Conservation (phyloP, 148 eudicot genomes). For the Vaccinium vitisidaea region DNA sequence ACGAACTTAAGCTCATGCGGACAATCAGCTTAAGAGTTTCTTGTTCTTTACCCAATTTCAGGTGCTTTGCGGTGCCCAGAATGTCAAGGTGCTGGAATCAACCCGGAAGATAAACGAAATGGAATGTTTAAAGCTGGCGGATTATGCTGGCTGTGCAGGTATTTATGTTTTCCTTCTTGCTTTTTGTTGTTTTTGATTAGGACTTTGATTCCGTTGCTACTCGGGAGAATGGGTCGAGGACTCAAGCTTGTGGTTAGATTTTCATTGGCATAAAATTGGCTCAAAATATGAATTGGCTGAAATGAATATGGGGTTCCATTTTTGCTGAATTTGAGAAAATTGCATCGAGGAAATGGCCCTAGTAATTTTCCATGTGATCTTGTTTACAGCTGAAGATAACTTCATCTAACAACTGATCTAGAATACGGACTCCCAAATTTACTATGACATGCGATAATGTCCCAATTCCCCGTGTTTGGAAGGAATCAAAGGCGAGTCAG, state of each 20-base stretch:
- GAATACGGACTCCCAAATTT: not conserved
- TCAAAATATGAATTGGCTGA: not conserved
- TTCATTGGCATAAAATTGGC: not conserved
- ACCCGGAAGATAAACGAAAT: conserved; percentile 43
- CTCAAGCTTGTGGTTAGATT: not conserved
- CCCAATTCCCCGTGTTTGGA: too few species aligned
- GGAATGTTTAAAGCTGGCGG: conserved; percentile 53
- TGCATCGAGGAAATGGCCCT: not conserved
- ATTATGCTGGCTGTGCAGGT: conserved; percentile 45
- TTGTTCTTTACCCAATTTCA: conserved; percentile 12
- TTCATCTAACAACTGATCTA: not conserved
- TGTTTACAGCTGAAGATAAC: not conserved
- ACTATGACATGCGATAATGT: too few species aligned
- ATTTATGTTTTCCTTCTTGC: not conserved
- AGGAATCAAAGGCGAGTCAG: too few species aligned
- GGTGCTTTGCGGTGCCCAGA: conserved; percentile 37
- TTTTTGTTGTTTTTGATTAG: not conserved
- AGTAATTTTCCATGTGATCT: not conserved
- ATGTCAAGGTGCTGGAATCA: conserved; percentile 48
- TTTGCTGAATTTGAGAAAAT: not conserved
- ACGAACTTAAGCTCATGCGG: not conserved
- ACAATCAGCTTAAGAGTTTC: not conserved
- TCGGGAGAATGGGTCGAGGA: not conserved
- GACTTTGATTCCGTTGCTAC: not conserved
- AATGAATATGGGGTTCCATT: not conserved